Conservation (phyloP, 2,329 filamentous ascomycete genomes). For the Penicillium griseofulvum region DNA sequence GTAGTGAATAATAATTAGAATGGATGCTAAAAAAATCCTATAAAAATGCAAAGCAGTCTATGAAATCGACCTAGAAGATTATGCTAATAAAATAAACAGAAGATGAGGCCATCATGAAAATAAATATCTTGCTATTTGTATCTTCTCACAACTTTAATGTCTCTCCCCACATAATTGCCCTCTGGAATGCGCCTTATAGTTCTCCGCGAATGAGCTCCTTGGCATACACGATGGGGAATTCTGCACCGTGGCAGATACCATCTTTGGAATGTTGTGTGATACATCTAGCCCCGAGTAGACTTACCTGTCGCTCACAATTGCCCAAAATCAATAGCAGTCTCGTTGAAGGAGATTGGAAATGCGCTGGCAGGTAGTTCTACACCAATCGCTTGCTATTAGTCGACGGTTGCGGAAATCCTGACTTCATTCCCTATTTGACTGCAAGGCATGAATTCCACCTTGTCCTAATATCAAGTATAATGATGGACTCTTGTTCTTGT, state of each 20-base stretch:
- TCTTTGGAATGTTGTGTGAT: neutral
- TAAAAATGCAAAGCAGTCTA: neutral
- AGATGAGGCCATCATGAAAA: neutral
- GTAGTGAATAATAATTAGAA: neutral
- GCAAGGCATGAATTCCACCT: neutral
- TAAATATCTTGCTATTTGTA: neutral
- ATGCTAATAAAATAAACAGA: neutral
- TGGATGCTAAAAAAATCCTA: neutral
- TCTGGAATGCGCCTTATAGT: slow-evolving; percentile 3
- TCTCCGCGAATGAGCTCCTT: neutral
- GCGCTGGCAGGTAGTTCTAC: neutral
- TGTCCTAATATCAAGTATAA: neutral
- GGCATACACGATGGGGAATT: neutral
- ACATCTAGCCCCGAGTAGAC: neutral
- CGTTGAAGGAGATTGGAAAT: neutral
- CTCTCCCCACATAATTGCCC: slow-evolving; percentile 1
- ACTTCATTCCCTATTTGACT: neutral
- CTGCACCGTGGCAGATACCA: neutral
- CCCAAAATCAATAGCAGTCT: neutral
- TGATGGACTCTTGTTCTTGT: neutral
- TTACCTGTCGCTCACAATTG: neutral
- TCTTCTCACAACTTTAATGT: neutral
- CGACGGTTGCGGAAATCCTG: neutral
- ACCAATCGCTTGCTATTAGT: neutral
- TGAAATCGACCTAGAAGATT: neutral